Evolutionary conservation across 1,139 yeast species (phyloP).

Genomic region (Saccharomyces hybrid): DNA sequence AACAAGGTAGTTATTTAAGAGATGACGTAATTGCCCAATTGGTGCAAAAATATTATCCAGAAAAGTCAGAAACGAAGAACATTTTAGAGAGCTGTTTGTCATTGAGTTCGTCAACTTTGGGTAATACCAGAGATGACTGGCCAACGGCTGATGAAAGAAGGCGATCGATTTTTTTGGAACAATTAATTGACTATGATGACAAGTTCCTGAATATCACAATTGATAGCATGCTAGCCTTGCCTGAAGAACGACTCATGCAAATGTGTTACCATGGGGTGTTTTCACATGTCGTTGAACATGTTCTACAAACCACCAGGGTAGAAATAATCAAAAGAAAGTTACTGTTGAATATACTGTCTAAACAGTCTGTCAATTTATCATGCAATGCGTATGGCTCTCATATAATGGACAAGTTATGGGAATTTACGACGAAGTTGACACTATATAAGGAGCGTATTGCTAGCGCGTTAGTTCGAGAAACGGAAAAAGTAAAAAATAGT

Average conservation of each 20-base stretch:
- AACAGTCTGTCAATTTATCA: constrained; percentile 52
- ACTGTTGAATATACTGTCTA: constrained; percentile 55
- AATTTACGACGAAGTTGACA: constrained; percentile 65
- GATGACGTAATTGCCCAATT: constrained; percentile 60
- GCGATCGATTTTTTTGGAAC: constrained; percentile 65
- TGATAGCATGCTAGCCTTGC: constrained; percentile 53
- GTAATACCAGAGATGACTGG: constrained; percentile 82
- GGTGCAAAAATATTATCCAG: constrained; percentile 51
- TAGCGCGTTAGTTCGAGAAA: constrained; percentile 51
- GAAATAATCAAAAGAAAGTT: constrained; percentile 57
- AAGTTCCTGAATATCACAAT: constrained; percentile 51
- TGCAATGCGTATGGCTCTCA: constrained; percentile 92
- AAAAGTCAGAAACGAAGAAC: constrained; percentile 37
- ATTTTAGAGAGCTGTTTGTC: constrained; percentile 63
- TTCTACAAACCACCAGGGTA: constrained; percentile 45
- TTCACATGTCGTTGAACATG: constrained; percentile 72
- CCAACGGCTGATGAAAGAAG: constrained; percentile 87
- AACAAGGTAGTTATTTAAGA: constrained; percentile 51
- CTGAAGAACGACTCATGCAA: constrained; percentile 50
- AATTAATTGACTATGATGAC: constrained; percentile 59
- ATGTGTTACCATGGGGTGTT: constrained; percentile 86
- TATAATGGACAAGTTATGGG: constrained; percentile 79
- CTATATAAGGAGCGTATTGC: constrained; percentile 86
- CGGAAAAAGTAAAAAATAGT: constrained; percentile 71
- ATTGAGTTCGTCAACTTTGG: constrained; percentile 63